phyloP scores from a whole-genome alignment of 345 rosid genomes.

The Populus tremula region DNA sequence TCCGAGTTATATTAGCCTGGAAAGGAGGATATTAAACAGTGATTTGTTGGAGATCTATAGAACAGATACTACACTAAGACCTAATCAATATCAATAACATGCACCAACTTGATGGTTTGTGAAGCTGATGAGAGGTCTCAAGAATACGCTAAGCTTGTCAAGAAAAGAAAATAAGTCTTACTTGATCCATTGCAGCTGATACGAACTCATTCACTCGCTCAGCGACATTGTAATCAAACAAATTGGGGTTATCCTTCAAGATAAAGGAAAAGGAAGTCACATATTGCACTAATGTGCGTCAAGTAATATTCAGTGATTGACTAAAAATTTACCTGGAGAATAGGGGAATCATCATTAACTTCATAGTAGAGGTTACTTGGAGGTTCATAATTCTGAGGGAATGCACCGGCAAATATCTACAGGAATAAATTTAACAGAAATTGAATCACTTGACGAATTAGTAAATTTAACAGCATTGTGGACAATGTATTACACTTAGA shows the following conservation, averaged over 20 bases:
- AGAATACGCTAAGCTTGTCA: not conserved
- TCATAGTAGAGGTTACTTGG: conserved; percentile 48
- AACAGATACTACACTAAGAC: too few species aligned
- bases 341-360: conserved; percentile 42
- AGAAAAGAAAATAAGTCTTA: conserved; percentile 17
- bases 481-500: not conserved
- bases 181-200: conserved; percentile 49
- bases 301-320: not conserved
- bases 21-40: not conserved
- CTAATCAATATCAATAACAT: too few species aligned
- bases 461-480: not conserved
- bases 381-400: conserved; percentile 55
- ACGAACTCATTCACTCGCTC: conserved; percentile 48
- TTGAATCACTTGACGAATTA: not conserved
- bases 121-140: conserved; percentile 6
- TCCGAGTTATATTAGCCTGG: conserved; percentile 55
- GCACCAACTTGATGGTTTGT: not conserved
- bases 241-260: conserved; percentile 40
- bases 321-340: conserved; percentile 41
- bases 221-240: conserved; percentile 59
- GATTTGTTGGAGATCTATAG: too few species aligned
- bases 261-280: conserved; percentile 2
- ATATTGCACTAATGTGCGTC: conserved; percentile 1
- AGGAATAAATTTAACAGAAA: not conserved
- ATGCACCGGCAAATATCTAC: conserved; percentile 52